phyloP scores from a whole-genome alignment of 352 stramenopile species.

The Globisporangium radiosum region DNA sequence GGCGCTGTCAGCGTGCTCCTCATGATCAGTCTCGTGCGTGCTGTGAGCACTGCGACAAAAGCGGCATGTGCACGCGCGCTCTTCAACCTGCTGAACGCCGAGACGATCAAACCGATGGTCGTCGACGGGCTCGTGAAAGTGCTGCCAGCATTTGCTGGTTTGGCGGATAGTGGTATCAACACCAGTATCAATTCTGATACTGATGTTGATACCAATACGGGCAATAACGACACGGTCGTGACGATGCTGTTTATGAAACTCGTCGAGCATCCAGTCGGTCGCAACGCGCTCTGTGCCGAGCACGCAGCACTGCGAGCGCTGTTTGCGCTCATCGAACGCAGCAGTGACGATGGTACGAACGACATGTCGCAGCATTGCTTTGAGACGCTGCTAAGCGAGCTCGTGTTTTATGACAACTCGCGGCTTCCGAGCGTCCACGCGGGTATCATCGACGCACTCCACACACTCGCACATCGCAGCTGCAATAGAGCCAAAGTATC shows the following conservation, averaged over 20 bases:
- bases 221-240: conserved; percentile 23
- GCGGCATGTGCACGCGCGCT: conserved; percentile 61
- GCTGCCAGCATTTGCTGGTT: conserved; percentile 30
- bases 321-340: conserved; percentile 37
- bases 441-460: conserved; percentile 46
- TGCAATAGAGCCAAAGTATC: conserved; percentile 10
- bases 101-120: conserved; percentile 61
- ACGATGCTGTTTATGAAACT: conserved; percentile 59
- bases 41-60: conserved; percentile 52
- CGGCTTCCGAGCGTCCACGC: conserved; percentile 42
- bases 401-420: conserved; percentile 51
- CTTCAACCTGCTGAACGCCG: conserved; percentile 51
- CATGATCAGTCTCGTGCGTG: conserved; percentile 78
- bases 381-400: conserved; percentile 39
- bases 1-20: conserved; percentile 60
- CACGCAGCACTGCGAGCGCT: conserved; percentile 38
- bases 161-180: too few relatives aligned
- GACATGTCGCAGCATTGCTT: conserved; percentile 18
- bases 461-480: conserved; percentile 18
- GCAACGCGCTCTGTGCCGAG: conserved; percentile 39
- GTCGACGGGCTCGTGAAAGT: conserved; percentile 65
- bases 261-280: conserved; percentile 30
- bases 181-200: conserved; percentile 8
- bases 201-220: neutral
- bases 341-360: neutral